phyloP scores from a whole-genome alignment of 1,284 basidiomycete species.

The Ganoderma boninense region DNA sequence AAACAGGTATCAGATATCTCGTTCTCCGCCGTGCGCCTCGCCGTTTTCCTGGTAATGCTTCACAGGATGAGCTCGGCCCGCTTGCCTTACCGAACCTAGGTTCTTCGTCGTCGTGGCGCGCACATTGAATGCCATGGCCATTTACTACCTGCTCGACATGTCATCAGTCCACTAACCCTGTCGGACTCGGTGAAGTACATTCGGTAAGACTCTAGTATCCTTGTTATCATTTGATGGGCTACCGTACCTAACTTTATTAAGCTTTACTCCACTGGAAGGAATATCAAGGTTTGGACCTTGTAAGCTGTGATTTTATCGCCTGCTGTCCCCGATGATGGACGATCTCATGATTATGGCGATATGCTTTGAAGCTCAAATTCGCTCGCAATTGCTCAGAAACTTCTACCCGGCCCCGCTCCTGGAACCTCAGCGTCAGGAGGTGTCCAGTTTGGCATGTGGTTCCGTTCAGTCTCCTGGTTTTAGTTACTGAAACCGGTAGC shows the following conservation, averaged over 20 bases:
- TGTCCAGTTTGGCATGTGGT: too few species aligned
- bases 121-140: constrained; percentile 10
- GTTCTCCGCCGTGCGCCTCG: neutral
- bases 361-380: neutral
- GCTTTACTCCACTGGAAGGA: too few species aligned
- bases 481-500: too few species aligned
- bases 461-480: too few species aligned
- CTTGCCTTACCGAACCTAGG: constrained; percentile 15
- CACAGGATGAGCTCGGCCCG: constrained; percentile 14
- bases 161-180: neutral
- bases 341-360: neutral
- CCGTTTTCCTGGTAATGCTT: neutral
- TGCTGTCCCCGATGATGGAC: neutral
- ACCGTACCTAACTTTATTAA: neutral
- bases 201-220: neutral
- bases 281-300: constrained; percentile 63
- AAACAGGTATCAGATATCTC: constrained; percentile 6
- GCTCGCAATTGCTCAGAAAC: neutral
- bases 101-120: constrained; percentile 5
- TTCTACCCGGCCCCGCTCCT: neutral
- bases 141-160: neutral
- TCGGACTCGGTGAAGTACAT: neutral
- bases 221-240: neutral
- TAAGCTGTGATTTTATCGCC: constrained; percentile 57
- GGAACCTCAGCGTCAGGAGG: too few species aligned